phyloP scores from a whole-genome alignment of 805 yeast genomes.

The Myxozyma neotropica region DNA sequence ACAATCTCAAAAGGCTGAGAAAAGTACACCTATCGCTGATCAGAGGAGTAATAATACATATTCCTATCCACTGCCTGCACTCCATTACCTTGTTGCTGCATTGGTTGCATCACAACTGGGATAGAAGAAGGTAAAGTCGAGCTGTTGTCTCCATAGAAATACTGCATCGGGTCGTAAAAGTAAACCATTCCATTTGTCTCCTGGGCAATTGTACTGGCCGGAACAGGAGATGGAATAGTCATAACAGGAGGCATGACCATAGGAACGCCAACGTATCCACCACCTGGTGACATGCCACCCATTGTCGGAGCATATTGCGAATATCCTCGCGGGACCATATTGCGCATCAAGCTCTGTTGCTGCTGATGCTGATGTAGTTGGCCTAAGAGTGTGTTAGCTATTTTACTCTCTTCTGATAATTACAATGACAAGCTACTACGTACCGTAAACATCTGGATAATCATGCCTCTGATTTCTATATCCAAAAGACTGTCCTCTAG shows the following conservation, averaged over 20 bases:
- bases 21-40: too few species aligned
- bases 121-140: background rate
- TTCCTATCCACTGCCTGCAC: conserved; percentile 1
- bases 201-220: conserved; percentile 12
- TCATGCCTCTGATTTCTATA: conserved; percentile 14
- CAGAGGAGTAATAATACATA: conserved; percentile 6
- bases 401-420: background rate
- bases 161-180: conserved; percentile 26
- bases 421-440: background rate
- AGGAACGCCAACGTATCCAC: conserved; percentile 5
- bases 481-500: conserved; percentile 15
- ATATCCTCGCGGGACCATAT: conserved; percentile 15
- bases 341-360: conserved; percentile 5
- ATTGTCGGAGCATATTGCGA: conserved; percentile 1
- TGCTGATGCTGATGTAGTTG: conserved; percentile 5
- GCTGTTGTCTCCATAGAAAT: background rate
- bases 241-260: conserved; percentile 19
- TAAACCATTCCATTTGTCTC: conserved; percentile 32
- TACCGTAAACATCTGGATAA: conserved; percentile 1
- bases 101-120: conserved; percentile 2
- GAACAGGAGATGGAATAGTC: conserved; percentile 22
- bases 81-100: too few species aligned
- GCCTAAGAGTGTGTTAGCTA: background rate
- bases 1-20: too few species aligned
- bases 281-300: background rate